These are phyloP conservation scores for Ophiostoma fasciatum DNA, from an alignment of 2,329 filamentous ascomycete species.

Conservation along the genomic window DNA sequence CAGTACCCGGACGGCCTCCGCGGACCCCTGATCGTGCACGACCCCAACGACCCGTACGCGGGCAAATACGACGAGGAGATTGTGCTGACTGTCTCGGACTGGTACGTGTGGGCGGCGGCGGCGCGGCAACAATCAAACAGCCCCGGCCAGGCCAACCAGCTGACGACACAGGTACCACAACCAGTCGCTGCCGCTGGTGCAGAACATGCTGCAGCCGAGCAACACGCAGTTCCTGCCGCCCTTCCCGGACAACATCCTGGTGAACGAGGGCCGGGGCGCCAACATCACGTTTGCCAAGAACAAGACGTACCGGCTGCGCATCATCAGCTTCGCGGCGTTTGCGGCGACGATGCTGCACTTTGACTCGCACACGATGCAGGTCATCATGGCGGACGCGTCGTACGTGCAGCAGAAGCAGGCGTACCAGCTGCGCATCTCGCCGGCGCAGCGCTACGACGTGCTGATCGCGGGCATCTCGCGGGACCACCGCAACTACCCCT, in stretches of 20 bases:
- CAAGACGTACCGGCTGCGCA: constrained; percentile 31
- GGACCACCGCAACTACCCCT: constrained; percentile 26
- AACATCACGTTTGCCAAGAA: constrained; percentile 23
- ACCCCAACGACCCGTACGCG: constrained; percentile 37
- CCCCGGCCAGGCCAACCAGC: too few species aligned
- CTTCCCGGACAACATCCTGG: constrained; percentile 23
- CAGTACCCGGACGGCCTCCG: constrained; percentile 56
- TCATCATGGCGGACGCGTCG: constrained; percentile 29
- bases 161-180: constrained; percentile 24
- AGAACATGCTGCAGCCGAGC: constrained; percentile 24
- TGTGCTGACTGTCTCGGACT: constrained; percentile 36
- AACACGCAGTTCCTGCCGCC: constrained; percentile 27
- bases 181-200: constrained; percentile 22
- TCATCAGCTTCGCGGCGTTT: constrained; percentile 31
- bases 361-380: constrained; percentile 26
- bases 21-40: constrained; percentile 44
- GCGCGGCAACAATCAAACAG: too few species aligned
- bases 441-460: constrained; percentile 32
- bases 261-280: constrained; percentile 27
- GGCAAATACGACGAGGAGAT: constrained; percentile 42
- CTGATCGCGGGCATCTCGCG: constrained; percentile 20
- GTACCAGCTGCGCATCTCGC: constrained; percentile 25
- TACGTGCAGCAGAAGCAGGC: constrained; percentile 23
- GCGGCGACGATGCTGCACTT: constrained; percentile 29
- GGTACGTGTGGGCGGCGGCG: constrained; percentile 17